Evolutionary conservation across 2,329 filamentous ascomycete genomes (phyloP).

Genomic region (Sclerotinia trifoliorum): DNA sequence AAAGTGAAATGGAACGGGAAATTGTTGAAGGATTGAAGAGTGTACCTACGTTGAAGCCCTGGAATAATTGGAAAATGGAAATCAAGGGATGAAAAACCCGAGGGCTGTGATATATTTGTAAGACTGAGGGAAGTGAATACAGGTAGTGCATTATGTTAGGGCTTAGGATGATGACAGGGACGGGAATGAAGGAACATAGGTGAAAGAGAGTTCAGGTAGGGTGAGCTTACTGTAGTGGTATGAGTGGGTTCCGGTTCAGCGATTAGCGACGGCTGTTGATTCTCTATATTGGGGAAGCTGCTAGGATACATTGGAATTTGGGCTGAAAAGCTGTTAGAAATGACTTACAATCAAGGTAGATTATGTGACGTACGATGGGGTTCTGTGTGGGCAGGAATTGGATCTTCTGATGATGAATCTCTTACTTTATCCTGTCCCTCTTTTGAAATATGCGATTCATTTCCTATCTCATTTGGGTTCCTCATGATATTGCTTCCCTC

Average conservation of each 20-base stretch:
- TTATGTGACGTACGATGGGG: neutral
- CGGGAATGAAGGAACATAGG: too few species aligned
- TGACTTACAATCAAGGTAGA: neutral
- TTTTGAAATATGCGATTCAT: neutral
- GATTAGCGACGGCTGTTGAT: neutral
- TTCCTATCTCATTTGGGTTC: neutral
- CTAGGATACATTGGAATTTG: neutral
- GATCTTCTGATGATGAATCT: too few species aligned
- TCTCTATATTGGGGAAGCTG: neutral
- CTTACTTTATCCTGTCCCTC: neutral
- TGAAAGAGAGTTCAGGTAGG: neutral
- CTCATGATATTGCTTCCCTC: too few species aligned
- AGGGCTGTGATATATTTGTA: neutral
- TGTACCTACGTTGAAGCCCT: neutral
- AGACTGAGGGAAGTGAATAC: neutral
- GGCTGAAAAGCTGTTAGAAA: neutral
- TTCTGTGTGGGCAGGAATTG: neutral
- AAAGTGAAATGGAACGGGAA: neutral
- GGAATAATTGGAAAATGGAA: neutral
- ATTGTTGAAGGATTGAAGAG: neutral
- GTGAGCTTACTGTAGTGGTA: neutral
- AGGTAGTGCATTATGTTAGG: neutral
- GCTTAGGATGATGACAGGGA: neutral
- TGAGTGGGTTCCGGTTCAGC: neutral
- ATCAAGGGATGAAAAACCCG: neutral